Base-by-base conservation (phyloP, 2,329 filamentous ascomycete genomes). In the Cladosporium oxysporum region DNA sequence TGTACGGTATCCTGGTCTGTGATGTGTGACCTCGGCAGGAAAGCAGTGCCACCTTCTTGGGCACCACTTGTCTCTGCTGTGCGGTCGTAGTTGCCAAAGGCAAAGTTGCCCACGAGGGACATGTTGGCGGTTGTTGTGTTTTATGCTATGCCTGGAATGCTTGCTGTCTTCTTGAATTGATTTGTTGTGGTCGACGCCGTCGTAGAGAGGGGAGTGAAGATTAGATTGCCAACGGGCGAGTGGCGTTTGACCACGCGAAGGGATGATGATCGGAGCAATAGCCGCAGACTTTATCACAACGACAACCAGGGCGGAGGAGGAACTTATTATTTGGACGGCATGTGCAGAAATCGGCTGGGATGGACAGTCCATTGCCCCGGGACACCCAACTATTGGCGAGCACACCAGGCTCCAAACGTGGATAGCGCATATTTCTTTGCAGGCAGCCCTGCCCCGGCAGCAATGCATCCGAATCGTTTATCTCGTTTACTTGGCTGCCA, bases 101-200 rank as follows among this genome's bases (percentile, higher is more conserved):
- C 72, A 66, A 81, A 79, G 71, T 80, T 80, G 71, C 79, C 79
- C 62, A 79, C 77, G 68, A 80, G 71, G 67, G 78, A 79, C 80
- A 82, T 82, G 68, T 28, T 73, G 66, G 31, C 58, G 64, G n/a
- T 26, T 49, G 47, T 49, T 35, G 58, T 53, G 23, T 23, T 35
- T 37, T 62, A 63, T 50, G 58, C 64, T 29, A 28, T 41, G 58
- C 29, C 16, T 50, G 49, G 61, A 47, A 50, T 63, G 60, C 26
- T 28, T 14, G 37, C 31, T 49, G 52, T 55, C 33, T 21, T 55
- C 21, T 55, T 29, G 52, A 55, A 29, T 31, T 18, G 10, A 14
- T 10, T 53, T 29, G 52, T 55, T 57, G 41, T 33, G 41, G n/a
- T 62, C 31, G 14, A 57, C 37, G 37, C n/a, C 8, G 37, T 16